Evolutionary conservation across 2,329 filamentous ascomycete species (phyloP), one percentile per base, ranked within the genome.

Genomic region (Dendryphion nanum): DNA sequence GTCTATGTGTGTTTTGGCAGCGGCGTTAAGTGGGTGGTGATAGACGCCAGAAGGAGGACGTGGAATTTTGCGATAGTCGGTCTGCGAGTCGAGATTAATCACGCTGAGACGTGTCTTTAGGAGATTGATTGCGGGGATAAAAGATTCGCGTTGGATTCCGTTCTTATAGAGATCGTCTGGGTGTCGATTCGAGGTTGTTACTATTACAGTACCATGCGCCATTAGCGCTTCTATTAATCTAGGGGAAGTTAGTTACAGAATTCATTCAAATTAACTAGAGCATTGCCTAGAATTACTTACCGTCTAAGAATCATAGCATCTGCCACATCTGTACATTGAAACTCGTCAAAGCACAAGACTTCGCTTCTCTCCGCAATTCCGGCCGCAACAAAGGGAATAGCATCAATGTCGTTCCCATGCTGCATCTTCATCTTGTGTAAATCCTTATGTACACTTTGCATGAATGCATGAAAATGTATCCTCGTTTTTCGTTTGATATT

Each of bases 391-490:
- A 94, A 93, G 0, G 91, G 91, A 30, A 97, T 79, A 1, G 82
- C 88, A 65, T 98, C 93, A 26, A 95, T 78, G 52, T 96, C 89
- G 60, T 83, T 89, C 19, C 93, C 93, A 63, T 95, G 81, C 54
- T 83, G 72, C 78, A 93, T 85, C 72, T 95, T 96, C 69, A 95
- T 83, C 61, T 81, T 82, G 71, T 97, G 93, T 55, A 97, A 72
- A 44, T 91, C 79, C 65, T 85, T 89, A 70, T 98, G 93, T 33
- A 97, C 85, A 65, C 95, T 87, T 67, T 97, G 93, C 93, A 98
- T 98, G 73, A 98, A 98, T 66, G 95, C 95, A 73, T 97, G 89
- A 69, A 98, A 98, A 72, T 98, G 93, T 58, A 98, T 96, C 33
- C 93, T 79, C 32, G 85, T 94, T 72, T 95, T 96, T 20, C 82